phyloP scores from a whole-genome alignment of 139 green algal genomes.

The Coelastrella sp. region DNA sequence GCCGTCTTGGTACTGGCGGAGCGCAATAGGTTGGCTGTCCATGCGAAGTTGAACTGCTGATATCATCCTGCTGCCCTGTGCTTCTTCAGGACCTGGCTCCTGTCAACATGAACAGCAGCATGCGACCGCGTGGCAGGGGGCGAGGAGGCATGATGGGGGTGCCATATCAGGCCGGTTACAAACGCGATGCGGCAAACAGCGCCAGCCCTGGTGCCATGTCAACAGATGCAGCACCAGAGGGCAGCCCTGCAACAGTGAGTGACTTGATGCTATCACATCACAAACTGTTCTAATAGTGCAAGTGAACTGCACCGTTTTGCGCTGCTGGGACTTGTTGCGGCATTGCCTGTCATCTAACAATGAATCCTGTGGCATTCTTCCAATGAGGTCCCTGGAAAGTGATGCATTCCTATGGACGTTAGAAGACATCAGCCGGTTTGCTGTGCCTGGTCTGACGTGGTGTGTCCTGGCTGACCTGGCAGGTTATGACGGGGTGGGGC shows the following conservation, averaged over 20 bases:
- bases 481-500: constrained; percentile 42
- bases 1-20: too few relatives aligned
- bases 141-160: not conserved
- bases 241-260: not conserved
- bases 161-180: not conserved
- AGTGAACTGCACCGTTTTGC: too few relatives aligned
- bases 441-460: not conserved
- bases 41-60: too few relatives aligned
- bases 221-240: not conserved
- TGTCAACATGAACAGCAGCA: not conserved
- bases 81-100: not conserved
- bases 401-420: too few relatives aligned
- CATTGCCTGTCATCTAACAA: too few relatives aligned
- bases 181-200: not conserved
- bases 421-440: not conserved
- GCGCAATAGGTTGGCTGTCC: too few relatives aligned
- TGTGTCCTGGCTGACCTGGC: not conserved
- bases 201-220: not conserved
- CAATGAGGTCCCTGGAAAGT: too few relatives aligned
- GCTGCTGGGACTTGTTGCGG: too few relatives aligned
- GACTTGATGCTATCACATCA: too few relatives aligned
- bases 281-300: too few relatives aligned
- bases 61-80: not conserved
- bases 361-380: too few relatives aligned
- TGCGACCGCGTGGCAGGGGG: not conserved